Evolutionary conservation across 345 rosid species (phyloP).

Genomic region (Geranium brycei): DNA sequence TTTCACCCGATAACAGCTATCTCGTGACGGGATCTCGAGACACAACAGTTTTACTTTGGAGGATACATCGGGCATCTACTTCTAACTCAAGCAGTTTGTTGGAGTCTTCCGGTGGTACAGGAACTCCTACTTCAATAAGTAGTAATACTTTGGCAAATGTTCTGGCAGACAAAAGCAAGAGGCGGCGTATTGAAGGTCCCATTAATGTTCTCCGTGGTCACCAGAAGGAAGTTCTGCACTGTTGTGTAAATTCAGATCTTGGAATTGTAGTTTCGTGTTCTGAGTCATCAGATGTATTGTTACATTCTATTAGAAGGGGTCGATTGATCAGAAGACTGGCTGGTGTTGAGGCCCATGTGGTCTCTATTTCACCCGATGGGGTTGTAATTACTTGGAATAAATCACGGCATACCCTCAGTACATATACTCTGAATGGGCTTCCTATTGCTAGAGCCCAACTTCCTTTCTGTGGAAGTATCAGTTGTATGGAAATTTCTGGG

Average conservation of each 20-base stretch:
- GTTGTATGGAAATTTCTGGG: slow-evolving; percentile 74
- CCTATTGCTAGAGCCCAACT: slow-evolving; percentile 49
- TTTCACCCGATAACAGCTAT: slow-evolving; percentile 70
- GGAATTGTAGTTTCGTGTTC: slow-evolving; percentile 79
- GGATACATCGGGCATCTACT: slow-evolving; percentile 49
- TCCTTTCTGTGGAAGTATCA: slow-evolving; percentile 48
- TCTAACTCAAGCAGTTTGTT: slow-evolving; percentile 39
- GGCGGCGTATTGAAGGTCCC: slow-evolving; percentile 72
- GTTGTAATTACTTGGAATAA: slow-evolving; percentile 71
- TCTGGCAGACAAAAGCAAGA: slow-evolving; percentile 51
- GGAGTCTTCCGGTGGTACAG: slow-evolving; percentile 37
- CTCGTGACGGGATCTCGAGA: slow-evolving; percentile 91
- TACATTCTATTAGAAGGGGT: slow-evolving; percentile 84
- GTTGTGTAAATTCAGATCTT: slow-evolving; percentile 80
- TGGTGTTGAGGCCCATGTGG: slow-evolving; percentile 64
- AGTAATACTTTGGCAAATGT: slow-evolving; percentile 31
- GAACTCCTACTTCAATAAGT: slow-evolving; percentile 31
- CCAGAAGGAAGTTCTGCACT: slow-evolving; percentile 48
- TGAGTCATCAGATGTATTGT: slow-evolving; percentile 47
- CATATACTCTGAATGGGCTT: slow-evolving; percentile 66
- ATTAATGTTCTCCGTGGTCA: slow-evolving; percentile 89
- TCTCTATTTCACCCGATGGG: slow-evolving; percentile 77
- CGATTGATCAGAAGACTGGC: slow-evolving; percentile 69
- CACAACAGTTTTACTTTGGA: slow-evolving; percentile 79
- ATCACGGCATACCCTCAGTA: slow-evolving; percentile 42